Conservation (phyloP, 257 asterid genomes). For the Nicotiana undulata region DNA sequence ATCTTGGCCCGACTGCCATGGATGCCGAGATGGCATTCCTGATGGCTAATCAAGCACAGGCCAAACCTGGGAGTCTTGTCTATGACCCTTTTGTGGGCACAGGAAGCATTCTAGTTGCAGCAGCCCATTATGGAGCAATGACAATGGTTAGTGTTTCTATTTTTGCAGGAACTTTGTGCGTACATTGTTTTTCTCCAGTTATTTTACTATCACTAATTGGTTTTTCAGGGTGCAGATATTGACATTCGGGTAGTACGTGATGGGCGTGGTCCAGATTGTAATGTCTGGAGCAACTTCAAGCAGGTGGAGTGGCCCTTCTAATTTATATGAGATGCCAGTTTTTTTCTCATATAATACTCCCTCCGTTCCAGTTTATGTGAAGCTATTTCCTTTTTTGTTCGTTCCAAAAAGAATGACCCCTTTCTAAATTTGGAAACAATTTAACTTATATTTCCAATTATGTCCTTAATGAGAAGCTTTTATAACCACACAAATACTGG, state of each 20-base stretch:
- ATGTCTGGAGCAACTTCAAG: slow-evolving; percentile 91
- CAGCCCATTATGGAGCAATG: slow-evolving; percentile 98
- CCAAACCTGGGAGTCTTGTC: slow-evolving; percentile 72
- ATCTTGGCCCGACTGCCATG: slow-evolving; percentile 99
- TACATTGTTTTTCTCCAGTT: neutral
- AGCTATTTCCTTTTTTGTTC: too few relatives aligned
- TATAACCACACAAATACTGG: too few relatives aligned
- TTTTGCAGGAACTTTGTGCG: slow-evolving; percentile 3
- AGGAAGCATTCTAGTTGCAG: slow-evolving; percentile 91
- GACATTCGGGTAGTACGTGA: slow-evolving; percentile 99
- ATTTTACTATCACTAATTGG: slow-evolving; percentile 28
- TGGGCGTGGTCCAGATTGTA: slow-evolving; percentile 96
- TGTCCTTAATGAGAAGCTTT: too few relatives aligned
- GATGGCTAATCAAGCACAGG: slow-evolving; percentile 98
- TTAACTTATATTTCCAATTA: too few relatives aligned
- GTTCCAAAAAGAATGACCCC: too few relatives aligned
- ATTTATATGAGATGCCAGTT: neutral
- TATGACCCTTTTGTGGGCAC: slow-evolving; percentile 99
- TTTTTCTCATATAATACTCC: neutral
- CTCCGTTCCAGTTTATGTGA: too few relatives aligned
- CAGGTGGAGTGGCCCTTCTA: slow-evolving; percentile 28
- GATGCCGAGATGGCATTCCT: slow-evolving; percentile 99
- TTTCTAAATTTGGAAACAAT: too few relatives aligned
- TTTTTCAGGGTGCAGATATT: slow-evolving; percentile 97
- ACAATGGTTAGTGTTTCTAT: slow-evolving; percentile 66